Conservation (phyloP, 202 grass and related monocot species). For the Carex sylvatica region DNA sequence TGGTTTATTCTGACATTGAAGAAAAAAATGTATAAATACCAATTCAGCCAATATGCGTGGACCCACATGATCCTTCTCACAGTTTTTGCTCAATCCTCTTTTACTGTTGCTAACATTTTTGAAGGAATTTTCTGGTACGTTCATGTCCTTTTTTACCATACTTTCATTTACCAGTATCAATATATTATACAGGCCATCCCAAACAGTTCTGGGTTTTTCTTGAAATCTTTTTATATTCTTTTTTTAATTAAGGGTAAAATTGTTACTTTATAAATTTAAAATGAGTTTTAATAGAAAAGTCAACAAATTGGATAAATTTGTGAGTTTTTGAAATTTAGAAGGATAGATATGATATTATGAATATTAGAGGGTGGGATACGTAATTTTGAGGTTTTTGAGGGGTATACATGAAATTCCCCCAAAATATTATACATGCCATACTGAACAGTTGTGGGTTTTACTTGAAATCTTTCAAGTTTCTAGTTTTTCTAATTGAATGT, state of each 20-base stretch:
- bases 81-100: slow-evolving; percentile 83
- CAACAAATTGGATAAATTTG: no score
- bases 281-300: no score
- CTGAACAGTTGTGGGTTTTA: not conserved
- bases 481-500: slow-evolving; percentile 7
- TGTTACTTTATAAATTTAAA: no score
- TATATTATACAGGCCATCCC: not conserved
- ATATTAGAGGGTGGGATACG: no score
- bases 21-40: slow-evolving; percentile 92
- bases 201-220: not conserved
- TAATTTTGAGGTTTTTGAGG: no score
- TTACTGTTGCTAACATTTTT: slow-evolving; percentile 89
- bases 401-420: no score
- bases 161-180: not conserved
- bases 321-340: no score
- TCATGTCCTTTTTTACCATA: not conserved
- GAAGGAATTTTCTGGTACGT: slow-evolving; percentile 90
- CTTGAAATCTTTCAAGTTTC: not conserved
- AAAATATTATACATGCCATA: not conserved
- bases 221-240: no score
- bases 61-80: slow-evolving; percentile 91
- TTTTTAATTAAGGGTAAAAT: not conserved
- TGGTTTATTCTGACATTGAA: slow-evolving; percentile 94
- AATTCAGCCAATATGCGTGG: slow-evolving; percentile 93
- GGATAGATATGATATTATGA: no score